phyloP scores from a whole-genome alignment of 192 early-diverging fungal genomes.

The Coemansia sp. region DNA sequence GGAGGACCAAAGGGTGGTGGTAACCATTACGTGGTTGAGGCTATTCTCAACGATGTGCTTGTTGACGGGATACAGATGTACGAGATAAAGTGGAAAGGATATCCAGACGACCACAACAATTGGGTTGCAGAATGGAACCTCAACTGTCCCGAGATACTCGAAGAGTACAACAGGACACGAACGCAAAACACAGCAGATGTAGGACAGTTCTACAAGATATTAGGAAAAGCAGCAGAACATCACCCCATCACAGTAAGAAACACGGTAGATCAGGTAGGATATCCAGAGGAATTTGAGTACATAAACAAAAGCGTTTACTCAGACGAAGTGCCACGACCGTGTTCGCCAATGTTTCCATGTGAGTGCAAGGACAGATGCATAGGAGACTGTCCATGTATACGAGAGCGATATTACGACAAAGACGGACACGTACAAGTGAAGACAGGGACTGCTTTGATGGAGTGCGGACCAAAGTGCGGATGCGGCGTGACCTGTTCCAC shows the following conservation, averaged over 20 bases:
- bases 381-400: slow-evolving; percentile 25
- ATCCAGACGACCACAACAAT: slow-evolving; percentile 12
- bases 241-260: slow-evolving; percentile 33
- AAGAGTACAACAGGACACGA: slow-evolving; percentile 13
- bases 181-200: slow-evolving; percentile 34
- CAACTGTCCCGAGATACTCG: slow-evolving; percentile 11
- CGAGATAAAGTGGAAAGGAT: slow-evolving; percentile 27
- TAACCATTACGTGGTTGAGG: slow-evolving; percentile 13
- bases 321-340: slow-evolving; percentile 43
- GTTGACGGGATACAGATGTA: slow-evolving; percentile 19
- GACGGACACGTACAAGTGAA: slow-evolving; percentile 22
- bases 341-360: slow-evolving; percentile 36
- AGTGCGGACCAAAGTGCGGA: slow-evolving; percentile 41
- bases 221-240: slow-evolving; percentile 16
- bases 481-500: slow-evolving; percentile 39
- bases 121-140: slow-evolving; percentile 21
- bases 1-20: background rate
- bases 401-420: slow-evolving; percentile 28
- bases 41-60: slow-evolving; percentile 22
- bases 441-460: slow-evolving; percentile 19
- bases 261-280: slow-evolving; percentile 35
- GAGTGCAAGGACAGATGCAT: slow-evolving; percentile 25
- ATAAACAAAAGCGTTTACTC: slow-evolving; percentile 39
- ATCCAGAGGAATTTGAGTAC: slow-evolving; percentile 39
- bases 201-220: slow-evolving; percentile 25